These are phyloP conservation scores for Trichoderma semiorbis DNA, from an alignment of 2,329 filamentous ascomycete genomes.

Conservation along the genomic window DNA sequence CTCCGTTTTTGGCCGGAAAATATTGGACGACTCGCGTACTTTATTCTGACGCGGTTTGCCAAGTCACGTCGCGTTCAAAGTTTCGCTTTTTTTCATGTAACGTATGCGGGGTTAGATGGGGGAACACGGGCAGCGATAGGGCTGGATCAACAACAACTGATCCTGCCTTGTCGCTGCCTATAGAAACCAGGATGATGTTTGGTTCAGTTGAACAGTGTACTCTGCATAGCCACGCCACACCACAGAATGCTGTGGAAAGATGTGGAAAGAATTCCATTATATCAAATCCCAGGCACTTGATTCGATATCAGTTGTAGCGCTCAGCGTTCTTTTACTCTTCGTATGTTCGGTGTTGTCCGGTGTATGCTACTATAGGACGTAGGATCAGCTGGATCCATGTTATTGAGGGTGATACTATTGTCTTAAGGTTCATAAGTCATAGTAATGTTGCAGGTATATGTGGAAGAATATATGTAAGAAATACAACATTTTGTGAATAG, in stretches of 20 bases:
- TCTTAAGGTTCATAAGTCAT: background rate
- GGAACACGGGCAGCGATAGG: background rate
- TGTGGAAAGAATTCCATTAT: background rate
- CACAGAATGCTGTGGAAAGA: background rate
- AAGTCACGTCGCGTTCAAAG: background rate
- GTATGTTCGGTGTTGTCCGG: background rate
- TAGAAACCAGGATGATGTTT: background rate
- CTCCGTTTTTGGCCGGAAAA: background rate
- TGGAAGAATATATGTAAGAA: background rate
- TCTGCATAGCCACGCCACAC: background rate
- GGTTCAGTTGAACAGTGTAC: background rate
- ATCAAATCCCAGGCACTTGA: background rate
- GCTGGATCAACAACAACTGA: no score
- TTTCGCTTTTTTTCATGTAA: background rate
- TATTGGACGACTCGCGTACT: background rate
- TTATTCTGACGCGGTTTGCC: background rate
- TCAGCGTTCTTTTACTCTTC: background rate
- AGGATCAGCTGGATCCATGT: background rate
- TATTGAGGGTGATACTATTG: background rate
- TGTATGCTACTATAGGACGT: background rate
- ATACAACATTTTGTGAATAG: background rate
- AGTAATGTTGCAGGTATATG: background rate
- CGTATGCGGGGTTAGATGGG: background rate
- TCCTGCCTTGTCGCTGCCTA: no score
- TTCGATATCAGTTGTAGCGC: background rate